phyloP scores from a whole-genome alignment of 2,329 filamentous ascomycete species.

The Torrubiella hemipterigena region DNA sequence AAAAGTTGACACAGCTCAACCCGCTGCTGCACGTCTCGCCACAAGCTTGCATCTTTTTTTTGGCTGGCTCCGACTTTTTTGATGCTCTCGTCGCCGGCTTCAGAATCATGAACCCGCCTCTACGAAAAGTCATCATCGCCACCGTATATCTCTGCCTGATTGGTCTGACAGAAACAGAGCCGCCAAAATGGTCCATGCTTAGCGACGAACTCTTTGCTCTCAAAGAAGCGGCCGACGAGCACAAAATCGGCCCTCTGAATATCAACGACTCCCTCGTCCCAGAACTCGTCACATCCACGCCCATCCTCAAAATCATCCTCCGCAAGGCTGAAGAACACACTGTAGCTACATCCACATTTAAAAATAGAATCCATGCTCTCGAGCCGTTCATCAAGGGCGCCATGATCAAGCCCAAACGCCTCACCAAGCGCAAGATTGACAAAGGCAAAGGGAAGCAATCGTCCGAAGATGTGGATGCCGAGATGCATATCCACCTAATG shows the following conservation, averaged over 20 bases:
- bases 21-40: constrained; percentile 51
- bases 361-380: constrained; percentile 48
- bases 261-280: constrained; percentile 64
- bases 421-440: constrained; percentile 41
- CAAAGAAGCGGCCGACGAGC: constrained; percentile 57
- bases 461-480: constrained; percentile 23
- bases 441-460: constrained; percentile 50
- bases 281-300: constrained; percentile 70
- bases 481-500: constrained; percentile 68
- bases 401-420: constrained; percentile 36
- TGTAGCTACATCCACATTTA: constrained; percentile 41
- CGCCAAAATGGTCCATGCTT: constrained; percentile 61
- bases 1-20: constrained; percentile 45
- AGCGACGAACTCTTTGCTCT: constrained; percentile 76
- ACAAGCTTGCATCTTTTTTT: constrained; percentile 47
- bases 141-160: constrained; percentile 65
- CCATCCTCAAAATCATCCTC: constrained; percentile 53
- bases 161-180: constrained; percentile 53
- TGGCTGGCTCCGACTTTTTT: constrained; percentile 78
- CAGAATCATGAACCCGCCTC: constrained; percentile 46
- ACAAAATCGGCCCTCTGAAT: constrained; percentile 42
- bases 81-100: constrained; percentile 62
- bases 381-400: constrained; percentile 46
- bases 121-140: constrained; percentile 58
- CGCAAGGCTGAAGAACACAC: constrained; percentile 37